Evolutionary conservation across 345 rosid species (phyloP).

Genomic region (Sapria himalayana): DNA sequence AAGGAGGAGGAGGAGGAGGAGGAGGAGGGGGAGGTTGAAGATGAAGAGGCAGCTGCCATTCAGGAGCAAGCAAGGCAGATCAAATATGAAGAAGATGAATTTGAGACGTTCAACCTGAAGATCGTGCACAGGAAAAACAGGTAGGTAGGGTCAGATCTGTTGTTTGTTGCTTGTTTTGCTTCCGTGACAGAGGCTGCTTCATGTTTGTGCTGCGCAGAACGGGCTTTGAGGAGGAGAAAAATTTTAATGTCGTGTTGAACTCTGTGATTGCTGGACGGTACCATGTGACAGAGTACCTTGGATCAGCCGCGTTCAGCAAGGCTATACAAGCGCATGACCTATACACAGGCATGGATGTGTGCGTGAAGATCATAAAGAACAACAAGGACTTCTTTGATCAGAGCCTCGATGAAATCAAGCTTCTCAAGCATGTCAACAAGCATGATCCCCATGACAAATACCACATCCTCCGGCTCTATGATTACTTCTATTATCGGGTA

Average conservation of each 20-base stretch:
- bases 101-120: constrained; percentile 92
- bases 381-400: constrained; percentile 99
- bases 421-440: constrained; percentile 92
- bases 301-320: constrained; percentile 98
- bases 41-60: constrained; percentile 88
- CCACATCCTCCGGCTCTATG: constrained; percentile 92
- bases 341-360: constrained; percentile 95
- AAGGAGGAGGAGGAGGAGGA: constrained; percentile 57
- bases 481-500: constrained; percentile 92
- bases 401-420: constrained; percentile 98
- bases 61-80: constrained; percentile 97
- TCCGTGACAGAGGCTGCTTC: background rate
- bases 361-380: constrained; percentile 93
- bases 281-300: constrained; percentile 97
- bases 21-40: constrained; percentile 59
- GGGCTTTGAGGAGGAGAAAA: constrained; percentile 99
- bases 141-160: constrained; percentile 14
- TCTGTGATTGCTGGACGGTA: constrained; percentile 93
- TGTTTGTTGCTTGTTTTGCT: background rate
- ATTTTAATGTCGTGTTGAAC: constrained; percentile 82
- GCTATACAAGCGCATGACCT: constrained; percentile 99
- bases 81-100: constrained; percentile 91
- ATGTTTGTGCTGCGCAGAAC: constrained; percentile 37
- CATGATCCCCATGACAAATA: constrained; percentile 94
- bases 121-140: constrained; percentile 97